Percentiles rank a stretch among this genome's conserved stretches.
Evolutionary conservation across 306 rosid genomes (phyloP).

Genomic region (Echinosophora koreensis): DNA sequence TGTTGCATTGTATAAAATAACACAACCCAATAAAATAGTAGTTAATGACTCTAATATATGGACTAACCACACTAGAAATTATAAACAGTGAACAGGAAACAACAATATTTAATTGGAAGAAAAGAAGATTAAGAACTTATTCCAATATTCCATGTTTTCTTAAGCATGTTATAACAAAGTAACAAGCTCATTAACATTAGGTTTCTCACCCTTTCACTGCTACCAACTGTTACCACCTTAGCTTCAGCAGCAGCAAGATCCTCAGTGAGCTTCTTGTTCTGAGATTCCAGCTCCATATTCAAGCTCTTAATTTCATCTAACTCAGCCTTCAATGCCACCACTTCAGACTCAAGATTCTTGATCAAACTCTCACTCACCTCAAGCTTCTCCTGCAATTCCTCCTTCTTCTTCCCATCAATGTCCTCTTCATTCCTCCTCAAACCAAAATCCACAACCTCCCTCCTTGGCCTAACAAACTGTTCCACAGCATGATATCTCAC

Average conservation of each 20-base stretch:
- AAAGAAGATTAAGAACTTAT: background rate
- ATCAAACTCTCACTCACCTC: constrained; percentile 65
- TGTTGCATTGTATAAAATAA: no score
- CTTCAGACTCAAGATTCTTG: constrained; percentile 64
- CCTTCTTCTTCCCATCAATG: constrained; percentile 51
- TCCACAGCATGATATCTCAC: constrained; percentile 53
- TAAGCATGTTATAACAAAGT: constrained; percentile 26
- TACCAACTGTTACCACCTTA: constrained; percentile 36
- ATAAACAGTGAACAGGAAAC: background rate
- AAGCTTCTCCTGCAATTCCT: constrained; percentile 58
- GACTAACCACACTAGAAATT: constrained; percentile 22
- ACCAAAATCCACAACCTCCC: constrained; percentile 48
- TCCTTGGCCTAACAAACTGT: constrained; percentile 55
- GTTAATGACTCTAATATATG: constrained; percentile 20
- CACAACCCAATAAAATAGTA: constrained; percentile 18
- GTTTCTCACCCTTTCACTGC: constrained; percentile 60
- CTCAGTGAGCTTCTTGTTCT: constrained; percentile 62
- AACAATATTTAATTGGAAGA: background rate
- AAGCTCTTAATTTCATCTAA: constrained; percentile 64
- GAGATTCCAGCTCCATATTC: constrained; percentile 68
- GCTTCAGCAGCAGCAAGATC: constrained; percentile 52
- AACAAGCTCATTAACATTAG: constrained; percentile 6
- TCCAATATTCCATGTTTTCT: constrained; percentile 27
- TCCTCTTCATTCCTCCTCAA: constrained; percentile 58
- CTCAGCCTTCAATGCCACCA: constrained; percentile 68